Evolutionary conservation across 2,329 filamentous ascomycete genomes (phyloP), one percentile per base, ranked within the genome.

Genomic region (Cladophialophora chaetospira): DNA sequence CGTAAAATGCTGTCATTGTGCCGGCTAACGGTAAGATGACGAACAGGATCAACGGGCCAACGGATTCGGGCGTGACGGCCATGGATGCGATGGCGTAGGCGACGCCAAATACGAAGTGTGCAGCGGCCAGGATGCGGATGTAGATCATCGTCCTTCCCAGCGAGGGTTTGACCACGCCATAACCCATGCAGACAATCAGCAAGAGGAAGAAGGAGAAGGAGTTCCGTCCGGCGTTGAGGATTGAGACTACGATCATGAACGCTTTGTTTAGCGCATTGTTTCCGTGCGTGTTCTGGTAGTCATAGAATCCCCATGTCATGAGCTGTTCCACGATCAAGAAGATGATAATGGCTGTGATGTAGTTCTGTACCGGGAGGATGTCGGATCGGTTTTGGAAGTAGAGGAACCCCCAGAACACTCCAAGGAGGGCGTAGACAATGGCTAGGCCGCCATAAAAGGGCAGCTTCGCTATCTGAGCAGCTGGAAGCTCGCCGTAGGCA

Each of bases 301-400:
- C 94, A 72, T 97, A 99, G 77, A 96, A 99, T 40, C 91, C 91
- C 94, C 94, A 99, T 1, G 94, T 99, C 84, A 97, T 92, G 69
- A 97, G 79, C 86, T 97, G 96, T 73, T 99, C 94, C 13, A 97
- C 76, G 13, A 97, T 90, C 40, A 99, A 78, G 76, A 99, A 99
- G 50, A 94, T 85, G 47, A 99, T 79, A 59, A 97, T 99, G 8
- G 94, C 93, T 0, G 94, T 99, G 67, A 99, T 97, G 73, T 99
- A 99, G 72, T 99, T 99, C 74, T 99, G 94, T 2, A 99, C 94
- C 13, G 95, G 88, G 69, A 99, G 86, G 61, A 99, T 97, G 72
- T 99, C 94, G 68, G 88, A 85, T 58, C 93, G 84, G 72, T 99
- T 91, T 73, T 97, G 91, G 68, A 92, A 92, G 75, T 99, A 97